Conservation (phyloP, 2,329 filamentous ascomycete species). For the Dactylella cylindrospora region DNA sequence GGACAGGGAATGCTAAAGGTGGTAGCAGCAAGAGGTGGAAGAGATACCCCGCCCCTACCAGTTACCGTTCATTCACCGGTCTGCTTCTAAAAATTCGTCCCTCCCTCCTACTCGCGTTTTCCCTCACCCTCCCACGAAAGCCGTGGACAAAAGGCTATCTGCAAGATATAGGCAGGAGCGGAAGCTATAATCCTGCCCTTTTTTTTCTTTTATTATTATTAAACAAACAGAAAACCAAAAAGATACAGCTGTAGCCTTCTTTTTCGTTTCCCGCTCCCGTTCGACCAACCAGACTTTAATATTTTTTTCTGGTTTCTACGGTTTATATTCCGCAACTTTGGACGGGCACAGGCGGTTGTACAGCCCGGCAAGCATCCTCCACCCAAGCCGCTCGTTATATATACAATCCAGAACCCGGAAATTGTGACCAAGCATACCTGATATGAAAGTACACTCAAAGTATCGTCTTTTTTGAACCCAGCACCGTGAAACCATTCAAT, state of each 20-base stretch:
- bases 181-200: slow-evolving; percentile 34
- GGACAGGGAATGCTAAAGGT: slow-evolving; percentile 43
- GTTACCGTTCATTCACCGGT: slow-evolving; percentile 33
- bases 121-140: slow-evolving; percentile 16
- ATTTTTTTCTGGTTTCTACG: slow-evolving; percentile 5
- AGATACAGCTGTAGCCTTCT: slow-evolving; percentile 12
- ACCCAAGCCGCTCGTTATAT: slow-evolving; percentile 40
- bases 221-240: no score
- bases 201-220: no score
- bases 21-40: slow-evolving; percentile 41
- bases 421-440: slow-evolving; percentile 3
- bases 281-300: slow-evolving; percentile 26
- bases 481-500: slow-evolving; percentile 5
- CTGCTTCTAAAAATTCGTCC: slow-evolving; percentile 11
- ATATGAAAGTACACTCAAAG: slow-evolving; percentile 5
- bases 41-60: slow-evolving; percentile 42
- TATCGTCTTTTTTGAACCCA: slow-evolving; percentile 8
- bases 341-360: slow-evolving; percentile 24
- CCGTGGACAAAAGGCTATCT: slow-evolving; percentile 29
- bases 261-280: slow-evolving; percentile 23
- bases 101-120: slow-evolving; percentile 19
- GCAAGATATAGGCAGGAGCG: slow-evolving; percentile 41
- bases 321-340: slow-evolving; percentile 5
- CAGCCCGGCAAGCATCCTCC: slow-evolving; percentile 13
- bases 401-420: background rate